Evolutionary conservation across 1,139 yeast genomes (phyloP).

Genomic region (Debaryomycetaceae sp.): DNA sequence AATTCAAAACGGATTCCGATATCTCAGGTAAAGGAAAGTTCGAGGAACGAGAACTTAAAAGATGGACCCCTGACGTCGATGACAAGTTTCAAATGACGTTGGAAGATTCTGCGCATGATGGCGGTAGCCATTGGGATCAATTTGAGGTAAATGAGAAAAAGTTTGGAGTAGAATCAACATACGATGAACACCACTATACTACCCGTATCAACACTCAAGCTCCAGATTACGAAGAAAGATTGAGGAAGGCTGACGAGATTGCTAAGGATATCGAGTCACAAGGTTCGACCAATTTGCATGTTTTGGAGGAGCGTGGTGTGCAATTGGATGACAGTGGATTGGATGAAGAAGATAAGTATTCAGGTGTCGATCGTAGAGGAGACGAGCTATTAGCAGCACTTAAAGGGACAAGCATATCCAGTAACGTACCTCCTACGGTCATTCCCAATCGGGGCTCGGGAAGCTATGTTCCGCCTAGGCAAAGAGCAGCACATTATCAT

Average conservation of each 20-base stretch:
- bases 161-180: constrained; percentile 84
- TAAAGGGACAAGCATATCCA: constrained; percentile 26
- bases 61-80: constrained; percentile 75
- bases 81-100: constrained; percentile 27
- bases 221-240: constrained; percentile 67
- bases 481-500: constrained; percentile 61
- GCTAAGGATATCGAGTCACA: constrained; percentile 81
- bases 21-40: constrained; percentile 52
- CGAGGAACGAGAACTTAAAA: constrained; percentile 70
- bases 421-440: constrained; percentile 8
- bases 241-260: constrained; percentile 68
- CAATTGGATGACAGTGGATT: constrained; percentile 76
- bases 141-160: constrained; percentile 83
- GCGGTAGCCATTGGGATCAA: constrained; percentile 71
- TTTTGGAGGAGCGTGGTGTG: constrained; percentile 89
- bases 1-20: constrained; percentile 81
- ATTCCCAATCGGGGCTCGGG: constrained; percentile 18
- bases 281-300: constrained; percentile 66
- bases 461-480: constrained; percentile 61
- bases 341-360: constrained; percentile 95
- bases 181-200: constrained; percentile 87
- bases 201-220: constrained; percentile 73
- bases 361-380: constrained; percentile 76
- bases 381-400: constrained; percentile 65
- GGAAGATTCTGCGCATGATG: constrained; percentile 35